phyloP scores from a whole-genome alignment of 768 basidiomycete species.

The Lactarius sp. region DNA sequence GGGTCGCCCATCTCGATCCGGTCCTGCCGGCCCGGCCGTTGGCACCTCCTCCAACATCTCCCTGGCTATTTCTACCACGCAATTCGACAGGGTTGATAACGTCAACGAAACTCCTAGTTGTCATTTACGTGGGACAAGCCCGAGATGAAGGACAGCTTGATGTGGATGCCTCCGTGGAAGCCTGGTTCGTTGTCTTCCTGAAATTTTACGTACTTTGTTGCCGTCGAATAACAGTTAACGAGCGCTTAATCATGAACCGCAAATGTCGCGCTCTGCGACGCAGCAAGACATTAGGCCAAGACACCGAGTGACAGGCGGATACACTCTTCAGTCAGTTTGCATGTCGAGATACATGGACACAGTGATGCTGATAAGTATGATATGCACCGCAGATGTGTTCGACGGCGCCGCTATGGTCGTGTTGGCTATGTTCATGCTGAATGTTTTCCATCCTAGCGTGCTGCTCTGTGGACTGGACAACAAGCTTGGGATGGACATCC shows the following conservation, averaged over 20 bases:
- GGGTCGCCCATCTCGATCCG: too few relatives aligned
- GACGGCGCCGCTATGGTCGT: conserved; percentile 18
- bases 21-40: too few relatives aligned
- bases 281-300: conserved; percentile 48
- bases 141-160: conserved; percentile 58
- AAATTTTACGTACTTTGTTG: not conserved
- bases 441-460: conserved; percentile 17
- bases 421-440: conserved; percentile 17
- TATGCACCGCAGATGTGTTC: conserved; percentile 8
- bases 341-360: too few relatives aligned
- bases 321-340: too few relatives aligned
- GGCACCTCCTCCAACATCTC: too few relatives aligned
- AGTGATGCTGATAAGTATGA: conserved; percentile 5
- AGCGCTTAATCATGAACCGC: conserved; percentile 46
- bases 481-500: too few relatives aligned
- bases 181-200: conserved; percentile 40
- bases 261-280: conserved; percentile 56
- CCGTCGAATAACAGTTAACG: conserved; percentile 41
- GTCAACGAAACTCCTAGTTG: conserved; percentile 35
- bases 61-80: not conserved
- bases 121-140: conserved; percentile 72
- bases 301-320: conserved; percentile 46
- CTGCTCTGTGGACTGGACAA: too few relatives aligned
- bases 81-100: not conserved
- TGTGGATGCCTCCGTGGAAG: conserved; percentile 62